Base-by-base conservation (phyloP, 2,329 filamentous ascomycete species). In the Alternaria solani region DNA sequence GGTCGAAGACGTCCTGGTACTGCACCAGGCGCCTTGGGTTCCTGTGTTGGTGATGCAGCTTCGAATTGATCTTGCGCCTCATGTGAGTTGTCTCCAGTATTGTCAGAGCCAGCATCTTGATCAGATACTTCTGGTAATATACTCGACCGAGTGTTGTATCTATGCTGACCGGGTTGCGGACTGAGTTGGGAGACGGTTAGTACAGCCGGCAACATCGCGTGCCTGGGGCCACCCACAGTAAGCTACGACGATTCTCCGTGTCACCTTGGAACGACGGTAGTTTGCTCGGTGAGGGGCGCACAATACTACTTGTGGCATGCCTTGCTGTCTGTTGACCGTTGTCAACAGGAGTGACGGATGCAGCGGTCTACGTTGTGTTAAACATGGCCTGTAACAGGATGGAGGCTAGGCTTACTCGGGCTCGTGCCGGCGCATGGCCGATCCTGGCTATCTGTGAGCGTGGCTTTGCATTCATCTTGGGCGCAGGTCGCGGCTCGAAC, bases 101-200 rank as follows among this genome's bases (percentile, higher is more conserved):
- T 47, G 34, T 55, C 51, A 12, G 32, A n/a, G 7, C 57, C 53
- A 26, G 36, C 16, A 9, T 47, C 59, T 20, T 34, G 57, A 18
- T 54, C 53, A 25, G 57, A 51, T 20, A 41, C 23, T 14, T 64
- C 55, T 18, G 54, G 38, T 20, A 55, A 26, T 41, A 53, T 62
- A 53, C 54, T 54, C 44, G 57, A 55, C 8, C 62, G 62, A 28
- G 68, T 64, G 41, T 51, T 58, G 23, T 62, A 56, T 46, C 55
- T 75, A n/a, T 67, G 51, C 23, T 72, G 68, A n/a, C 74, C 74
- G 36, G 68, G 71, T 51, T 78, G 76, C 16, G 74, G 75, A 38
- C 52, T 60, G 26, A 9, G 28, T 38, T 23, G 14, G 16, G 32
- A 8, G 4, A 51, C 8, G 8, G 34, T 56, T 47, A 56, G 52